Evolutionary conservation across 352 stramenopile species (phyloP).

Genomic region (Globisporangium radiosum): DNA sequence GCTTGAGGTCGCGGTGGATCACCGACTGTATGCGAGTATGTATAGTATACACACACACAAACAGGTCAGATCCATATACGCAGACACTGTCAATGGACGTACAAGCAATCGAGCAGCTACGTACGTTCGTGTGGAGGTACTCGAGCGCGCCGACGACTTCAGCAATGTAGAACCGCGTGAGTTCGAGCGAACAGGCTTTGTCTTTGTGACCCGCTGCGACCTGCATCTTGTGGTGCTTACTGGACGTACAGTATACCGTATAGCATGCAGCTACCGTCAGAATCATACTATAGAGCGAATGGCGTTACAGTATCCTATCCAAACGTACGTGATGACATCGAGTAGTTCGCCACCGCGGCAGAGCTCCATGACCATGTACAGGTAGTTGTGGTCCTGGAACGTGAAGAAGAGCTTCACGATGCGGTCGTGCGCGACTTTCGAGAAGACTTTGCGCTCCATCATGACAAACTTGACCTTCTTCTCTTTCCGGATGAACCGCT

Average conservation of each 20-base stretch:
- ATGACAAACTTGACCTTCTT: slow-evolving; percentile 91
- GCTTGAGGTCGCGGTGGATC: slow-evolving; percentile 95
- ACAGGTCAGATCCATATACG: too few relatives aligned
- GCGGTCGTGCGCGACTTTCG: slow-evolving; percentile 80
- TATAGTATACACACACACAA: too few relatives aligned
- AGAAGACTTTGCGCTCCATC: slow-evolving; percentile 90
- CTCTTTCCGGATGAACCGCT: slow-evolving; percentile 87
- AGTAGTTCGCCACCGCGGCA: slow-evolving; percentile 82
- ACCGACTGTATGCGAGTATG: slow-evolving; percentile 46
- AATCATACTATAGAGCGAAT: too few relatives aligned
- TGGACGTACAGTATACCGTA: slow-evolving; percentile 10
- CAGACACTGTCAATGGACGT: too few relatives aligned
- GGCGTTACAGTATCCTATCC: too few relatives aligned
- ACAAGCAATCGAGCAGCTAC: not conserved
- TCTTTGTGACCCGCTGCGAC: slow-evolving; percentile 46
- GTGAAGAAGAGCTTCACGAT: slow-evolving; percentile 90
- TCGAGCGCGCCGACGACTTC: slow-evolving; percentile 92
- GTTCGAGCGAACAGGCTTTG: slow-evolving; percentile 59
- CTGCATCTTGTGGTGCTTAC: slow-evolving; percentile 73
- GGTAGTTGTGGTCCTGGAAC: slow-evolving; percentile 85
- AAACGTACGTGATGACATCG: slow-evolving; percentile 77
- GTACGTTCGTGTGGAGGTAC: slow-evolving; percentile 89
- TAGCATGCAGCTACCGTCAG: too few relatives aligned
- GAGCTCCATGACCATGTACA: slow-evolving; percentile 91
- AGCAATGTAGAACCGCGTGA: slow-evolving; percentile 92